Evolutionary conservation across 139 green algal genomes (phyloP).

Genomic region (Chlorella sp.): DNA sequence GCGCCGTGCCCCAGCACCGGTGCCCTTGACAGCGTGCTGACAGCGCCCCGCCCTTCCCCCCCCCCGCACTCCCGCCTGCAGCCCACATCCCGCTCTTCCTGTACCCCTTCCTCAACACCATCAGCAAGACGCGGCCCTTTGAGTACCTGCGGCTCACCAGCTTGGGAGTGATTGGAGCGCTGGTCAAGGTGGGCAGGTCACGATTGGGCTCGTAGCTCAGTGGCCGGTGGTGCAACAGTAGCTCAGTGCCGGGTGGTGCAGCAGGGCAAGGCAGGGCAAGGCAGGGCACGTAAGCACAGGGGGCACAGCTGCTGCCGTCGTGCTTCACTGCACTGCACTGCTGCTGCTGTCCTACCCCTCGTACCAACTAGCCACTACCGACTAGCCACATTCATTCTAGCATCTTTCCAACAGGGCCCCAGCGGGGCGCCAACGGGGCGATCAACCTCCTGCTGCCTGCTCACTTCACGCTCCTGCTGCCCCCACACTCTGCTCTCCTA

Average conservation of each 20-base stretch:
- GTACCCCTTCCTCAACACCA: slow-evolving; percentile 99
- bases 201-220: neutral
- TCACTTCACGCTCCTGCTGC: neutral
- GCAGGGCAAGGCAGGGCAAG: too few relatives aligned
- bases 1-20: too few relatives aligned
- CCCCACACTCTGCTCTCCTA: neutral
- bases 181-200: slow-evolving; percentile 86
- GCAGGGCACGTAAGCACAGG: too few relatives aligned
- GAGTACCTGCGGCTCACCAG: slow-evolving; percentile 98
- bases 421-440: too few relatives aligned
- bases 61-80: slow-evolving; percentile 47
- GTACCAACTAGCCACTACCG: too few relatives aligned
- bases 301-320: too few relatives aligned
- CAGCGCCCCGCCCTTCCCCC: neutral
- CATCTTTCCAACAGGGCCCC: too few relatives aligned
- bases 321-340: neutral
- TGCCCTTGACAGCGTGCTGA: neutral
- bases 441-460: neutral
- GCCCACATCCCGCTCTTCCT: slow-evolving; percentile 98
- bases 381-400: too few relatives aligned
- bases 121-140: slow-evolving; percentile 97
- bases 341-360: too few relatives aligned
- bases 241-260: too few relatives aligned
- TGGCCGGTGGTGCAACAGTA: neutral
- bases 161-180: slow-evolving; percentile 96